phyloP scores from a whole-genome alignment of 2,329 filamentous ascomycete species.

The Arthrinium phaeospermum region DNA sequence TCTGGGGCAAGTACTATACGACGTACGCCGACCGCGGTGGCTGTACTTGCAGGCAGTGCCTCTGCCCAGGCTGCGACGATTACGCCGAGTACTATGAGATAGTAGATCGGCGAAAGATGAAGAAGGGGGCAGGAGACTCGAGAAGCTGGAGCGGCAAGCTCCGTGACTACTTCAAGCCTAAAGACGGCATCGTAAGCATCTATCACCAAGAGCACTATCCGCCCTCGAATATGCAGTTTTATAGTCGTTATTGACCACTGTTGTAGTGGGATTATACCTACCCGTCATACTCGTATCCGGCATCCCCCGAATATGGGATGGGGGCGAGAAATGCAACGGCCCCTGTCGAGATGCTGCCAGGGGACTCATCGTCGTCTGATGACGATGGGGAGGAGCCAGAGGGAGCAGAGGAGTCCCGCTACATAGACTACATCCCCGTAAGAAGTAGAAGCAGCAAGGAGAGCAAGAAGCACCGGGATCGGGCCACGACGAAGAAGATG shows the following conservation, averaged over 20 bases:
- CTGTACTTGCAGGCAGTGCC: background rate
- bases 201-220: background rate
- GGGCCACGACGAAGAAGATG: background rate
- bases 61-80: background rate
- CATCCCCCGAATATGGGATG: background rate
- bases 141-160: conserved; percentile 11
- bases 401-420: background rate
- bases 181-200: conserved; percentile 21
- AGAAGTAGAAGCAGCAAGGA: background rate
- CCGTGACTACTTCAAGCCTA: conserved; percentile 18
- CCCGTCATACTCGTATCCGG: conserved; percentile 6
- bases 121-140: background rate
- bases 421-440: background rate
- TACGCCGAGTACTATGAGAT: background rate
- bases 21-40: background rate
- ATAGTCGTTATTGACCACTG: background rate
- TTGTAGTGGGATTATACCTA: background rate
- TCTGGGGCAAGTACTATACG: conserved; percentile 23
- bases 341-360: background rate
- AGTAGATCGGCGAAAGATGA: background rate
- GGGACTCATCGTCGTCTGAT: background rate
- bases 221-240: no score
- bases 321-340: background rate
- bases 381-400: background rate
- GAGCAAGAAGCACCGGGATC: background rate